Base-by-base conservation (phyloP, 352 stramenopile species). In the Chrysophaeum taylorii region DNA sequence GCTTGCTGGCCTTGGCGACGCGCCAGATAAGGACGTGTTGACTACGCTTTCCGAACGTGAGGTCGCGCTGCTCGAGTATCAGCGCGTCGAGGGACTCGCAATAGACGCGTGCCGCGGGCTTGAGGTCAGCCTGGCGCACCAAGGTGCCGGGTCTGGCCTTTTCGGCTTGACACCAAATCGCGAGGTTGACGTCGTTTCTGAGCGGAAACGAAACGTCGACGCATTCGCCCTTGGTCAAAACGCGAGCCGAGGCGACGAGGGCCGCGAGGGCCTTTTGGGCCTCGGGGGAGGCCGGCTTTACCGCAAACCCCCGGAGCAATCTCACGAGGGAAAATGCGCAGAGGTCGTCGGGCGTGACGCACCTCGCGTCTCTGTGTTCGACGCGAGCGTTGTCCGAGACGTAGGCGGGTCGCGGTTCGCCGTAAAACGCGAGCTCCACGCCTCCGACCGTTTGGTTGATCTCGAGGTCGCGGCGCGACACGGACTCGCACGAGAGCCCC, bases 11-110 rank as follows among this genome's bases (percentile, higher is more conserved):
- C 23, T 62, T 62, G 23, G 50, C 50, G n/a, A 62, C 27, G 50
- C 50, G 50, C 50, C 50, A 62, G 50, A 62, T 62, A 31, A 62
- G 27, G 50, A 62, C 15, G 50, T 62, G 50, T 31, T 38, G 50
- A 2, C 25, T 31, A 31, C 50, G 50, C 50, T 62, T 62, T 31
- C 50, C 50, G 27, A 62, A 62, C 2, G 50, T 62, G 4, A 62
- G 50, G 25, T 62, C 50, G 25, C 50, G 50, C 50, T 62, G 50
- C 50, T 62, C 50, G n/a, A 62, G 27, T 25, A 62, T 62, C 2
- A 62, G 50, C 2, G 50, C 50, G 27, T 62, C 50, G 23, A 62
- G 27, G 2, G 50, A 62, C 50, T 62, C 50, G 50, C 50, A 62
- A 2, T 14, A 9, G n/a, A 62, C 23, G n/a, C n/a, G n/a, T 31